These are phyloP conservation scores for Globisporangium okanoganense DNA, from an alignment of 352 stramenopile genomes.

Conservation along the genomic window DNA sequence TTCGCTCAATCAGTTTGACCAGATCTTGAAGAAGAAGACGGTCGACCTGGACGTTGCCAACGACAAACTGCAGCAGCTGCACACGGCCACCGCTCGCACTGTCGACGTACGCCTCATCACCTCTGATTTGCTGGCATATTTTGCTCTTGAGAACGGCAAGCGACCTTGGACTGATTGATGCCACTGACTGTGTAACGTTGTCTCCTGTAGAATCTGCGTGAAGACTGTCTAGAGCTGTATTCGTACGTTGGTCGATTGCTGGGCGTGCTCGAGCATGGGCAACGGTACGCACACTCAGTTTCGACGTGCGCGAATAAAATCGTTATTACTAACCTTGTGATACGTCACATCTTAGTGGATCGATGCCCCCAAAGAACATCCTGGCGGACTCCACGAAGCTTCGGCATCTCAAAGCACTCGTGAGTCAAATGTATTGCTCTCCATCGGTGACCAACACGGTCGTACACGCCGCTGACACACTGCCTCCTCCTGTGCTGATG, in stretches of 20 bases:
- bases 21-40: conserved; percentile 51
- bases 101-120: conserved; percentile 62
- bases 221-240: conserved; percentile 71
- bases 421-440: too few relatives aligned
- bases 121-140: too few relatives aligned
- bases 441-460: too few relatives aligned
- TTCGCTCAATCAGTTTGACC: conserved; percentile 41
- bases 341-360: not conserved
- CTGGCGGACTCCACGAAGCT: conserved; percentile 64
- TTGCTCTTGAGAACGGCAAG: too few relatives aligned
- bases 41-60: conserved; percentile 34
- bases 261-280: conserved; percentile 12
- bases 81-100: conserved; percentile 26
- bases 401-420: conserved; percentile 65
- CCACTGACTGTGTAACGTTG: not conserved
- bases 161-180: not conserved
- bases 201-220: conserved; percentile 44
- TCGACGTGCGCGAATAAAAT: not conserved
- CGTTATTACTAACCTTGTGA: not conserved
- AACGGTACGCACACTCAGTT: conserved; percentile 16
- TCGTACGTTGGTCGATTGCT: conserved; percentile 48
- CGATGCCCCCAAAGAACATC: conserved; percentile 59
- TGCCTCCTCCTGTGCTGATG: too few relatives aligned
- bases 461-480: too few relatives aligned
- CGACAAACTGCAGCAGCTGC: conserved; percentile 32